Evolutionary conservation across 164 flowering plant genomes (phyloP).

Genomic region (Vitis rotundifolia): DNA sequence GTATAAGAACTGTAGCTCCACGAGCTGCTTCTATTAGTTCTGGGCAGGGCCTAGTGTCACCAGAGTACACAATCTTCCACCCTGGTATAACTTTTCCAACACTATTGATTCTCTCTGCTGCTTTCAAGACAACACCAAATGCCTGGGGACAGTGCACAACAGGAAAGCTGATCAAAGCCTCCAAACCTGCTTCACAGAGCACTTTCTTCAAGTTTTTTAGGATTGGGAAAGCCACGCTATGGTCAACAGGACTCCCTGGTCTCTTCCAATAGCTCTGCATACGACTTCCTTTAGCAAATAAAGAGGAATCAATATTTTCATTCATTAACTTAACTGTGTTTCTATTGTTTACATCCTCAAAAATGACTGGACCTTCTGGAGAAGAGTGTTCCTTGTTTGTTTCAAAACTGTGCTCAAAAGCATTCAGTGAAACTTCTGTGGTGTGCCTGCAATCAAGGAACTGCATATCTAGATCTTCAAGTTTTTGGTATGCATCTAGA

Average conservation of each 20-base stretch:
- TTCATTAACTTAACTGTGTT: constrained; percentile 4
- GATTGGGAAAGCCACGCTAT: constrained; percentile 24
- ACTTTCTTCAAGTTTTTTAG: constrained; percentile 52
- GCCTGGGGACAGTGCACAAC: constrained; percentile 96
- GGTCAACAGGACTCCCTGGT: constrained; percentile 48
- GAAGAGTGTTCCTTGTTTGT: constrained; percentile 12
- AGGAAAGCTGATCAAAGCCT: constrained; percentile 72
- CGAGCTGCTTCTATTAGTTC: constrained; percentile 73
- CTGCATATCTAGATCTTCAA: constrained; percentile 91
- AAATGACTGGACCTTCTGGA: constrained; percentile 20
- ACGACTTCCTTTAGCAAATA: constrained; percentile 58
- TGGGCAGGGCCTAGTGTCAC: constrained; percentile 94
- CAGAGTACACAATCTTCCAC: constrained; percentile 97
- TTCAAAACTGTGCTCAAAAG: constrained; percentile 28
- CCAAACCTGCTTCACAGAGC: constrained; percentile 75
- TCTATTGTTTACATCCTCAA: constrained; percentile 8
- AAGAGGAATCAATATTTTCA: constrained; percentile 30
- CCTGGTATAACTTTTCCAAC: constrained; percentile 81
- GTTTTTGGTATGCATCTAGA: constrained; percentile 84
- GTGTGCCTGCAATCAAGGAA: constrained; percentile 85
- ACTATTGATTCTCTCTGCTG: constrained; percentile 63
- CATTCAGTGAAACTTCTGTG: constrained; percentile 50
- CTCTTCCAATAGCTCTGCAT: constrained; percentile 78
- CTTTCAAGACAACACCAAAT: constrained; percentile 72
- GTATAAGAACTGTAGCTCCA: constrained; percentile 92